These are phyloP conservation scores for Gymnopus androsaceus DNA, from an alignment of 1,284 basidiomycete genomes.

Conservation along the genomic window DNA sequence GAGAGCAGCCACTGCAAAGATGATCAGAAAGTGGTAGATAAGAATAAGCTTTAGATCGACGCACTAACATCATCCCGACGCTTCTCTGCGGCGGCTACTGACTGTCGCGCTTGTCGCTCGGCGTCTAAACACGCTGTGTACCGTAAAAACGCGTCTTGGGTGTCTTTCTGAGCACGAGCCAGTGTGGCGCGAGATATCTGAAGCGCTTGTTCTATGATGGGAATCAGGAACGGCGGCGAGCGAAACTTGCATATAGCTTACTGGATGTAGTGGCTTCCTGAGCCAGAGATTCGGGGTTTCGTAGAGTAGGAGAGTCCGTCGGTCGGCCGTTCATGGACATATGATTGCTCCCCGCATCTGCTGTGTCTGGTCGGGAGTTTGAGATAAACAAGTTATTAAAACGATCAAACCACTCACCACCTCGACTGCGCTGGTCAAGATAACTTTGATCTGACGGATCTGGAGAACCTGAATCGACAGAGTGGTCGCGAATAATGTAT, in stretches of 20 bases:
- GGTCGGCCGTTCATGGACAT: conserved; percentile 14
- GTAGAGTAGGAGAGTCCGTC: conserved; percentile 20
- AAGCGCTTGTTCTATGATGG: conserved; percentile 43
- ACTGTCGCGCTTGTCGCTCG: conserved; percentile 64
- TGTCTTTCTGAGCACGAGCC: conserved; percentile 64
- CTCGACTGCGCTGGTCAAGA: conserved; percentile 18
- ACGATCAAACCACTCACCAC: conserved; percentile 14
- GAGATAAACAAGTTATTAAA: background rate
- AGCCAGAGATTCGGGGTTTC: conserved; percentile 19
- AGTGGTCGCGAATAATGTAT: conserved; percentile 22
- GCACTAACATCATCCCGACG: conserved; percentile 70
- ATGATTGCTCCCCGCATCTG: conserved; percentile 5
- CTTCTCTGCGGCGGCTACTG: conserved; percentile 64
- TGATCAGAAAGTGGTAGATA: conserved; percentile 11
- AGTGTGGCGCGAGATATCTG: conserved; percentile 47
- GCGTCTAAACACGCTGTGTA: conserved; percentile 70
- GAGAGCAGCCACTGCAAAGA: conserved; percentile 48
- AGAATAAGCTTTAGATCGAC: conserved; percentile 22
- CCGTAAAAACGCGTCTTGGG: conserved; percentile 68
- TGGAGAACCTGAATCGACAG: conserved; percentile 22
- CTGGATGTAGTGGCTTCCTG: conserved; percentile 37
- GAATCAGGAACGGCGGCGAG: conserved; percentile 16
- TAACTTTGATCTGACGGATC: conserved; percentile 23
- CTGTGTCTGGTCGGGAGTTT: background rate
- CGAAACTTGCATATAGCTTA: conserved; percentile 28